These are phyloP conservation scores for Pachysandra terminalis DNA, from an alignment of 164 flowering plant genomes.

Conservation along the genomic window DNA sequence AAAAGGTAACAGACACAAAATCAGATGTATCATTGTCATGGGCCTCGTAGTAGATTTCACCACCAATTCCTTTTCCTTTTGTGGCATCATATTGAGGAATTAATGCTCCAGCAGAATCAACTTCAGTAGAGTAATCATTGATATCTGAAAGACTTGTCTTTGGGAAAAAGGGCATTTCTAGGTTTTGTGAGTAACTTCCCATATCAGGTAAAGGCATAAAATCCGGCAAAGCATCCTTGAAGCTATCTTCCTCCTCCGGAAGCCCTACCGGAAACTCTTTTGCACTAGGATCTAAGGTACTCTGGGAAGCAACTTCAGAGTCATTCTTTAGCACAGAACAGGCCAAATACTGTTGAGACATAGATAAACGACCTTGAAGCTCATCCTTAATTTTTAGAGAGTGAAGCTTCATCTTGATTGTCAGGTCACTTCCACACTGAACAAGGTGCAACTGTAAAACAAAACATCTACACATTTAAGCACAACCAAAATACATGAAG, in stretches of 20 bases:
- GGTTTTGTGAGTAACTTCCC: conserved; percentile 19
- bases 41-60: conserved; percentile 78
- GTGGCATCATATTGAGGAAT: conserved; percentile 35
- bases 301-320: conserved; percentile 17
- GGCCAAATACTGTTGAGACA: conserved; percentile 59
- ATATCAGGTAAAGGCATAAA: conserved; percentile 50
- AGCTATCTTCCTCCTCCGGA: conserved; percentile 74
- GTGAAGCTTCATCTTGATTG: conserved; percentile 72
- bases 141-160: conserved; percentile 12
- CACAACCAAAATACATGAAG: not conserved
- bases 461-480: conserved; percentile 5
- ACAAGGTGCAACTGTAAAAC: conserved; percentile 61
- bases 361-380: conserved; percentile 57
- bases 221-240: conserved; percentile 85
- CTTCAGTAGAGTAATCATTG: conserved; percentile 11
- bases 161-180: conserved; percentile 18
- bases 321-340: conserved; percentile 60
- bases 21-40: conserved; percentile 56
- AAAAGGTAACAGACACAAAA: conserved; percentile 72
- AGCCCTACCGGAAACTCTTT: conserved; percentile 23
- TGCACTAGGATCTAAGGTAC: conserved; percentile 25
- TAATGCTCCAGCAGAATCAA: conserved; percentile 37
- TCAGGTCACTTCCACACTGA: conserved; percentile 50
- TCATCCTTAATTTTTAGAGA: conserved; percentile 85
- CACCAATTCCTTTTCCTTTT: conserved; percentile 32